Conservation (phyloP, 2,329 filamentous ascomycete species). For the Metarhizium humberi region DNA sequence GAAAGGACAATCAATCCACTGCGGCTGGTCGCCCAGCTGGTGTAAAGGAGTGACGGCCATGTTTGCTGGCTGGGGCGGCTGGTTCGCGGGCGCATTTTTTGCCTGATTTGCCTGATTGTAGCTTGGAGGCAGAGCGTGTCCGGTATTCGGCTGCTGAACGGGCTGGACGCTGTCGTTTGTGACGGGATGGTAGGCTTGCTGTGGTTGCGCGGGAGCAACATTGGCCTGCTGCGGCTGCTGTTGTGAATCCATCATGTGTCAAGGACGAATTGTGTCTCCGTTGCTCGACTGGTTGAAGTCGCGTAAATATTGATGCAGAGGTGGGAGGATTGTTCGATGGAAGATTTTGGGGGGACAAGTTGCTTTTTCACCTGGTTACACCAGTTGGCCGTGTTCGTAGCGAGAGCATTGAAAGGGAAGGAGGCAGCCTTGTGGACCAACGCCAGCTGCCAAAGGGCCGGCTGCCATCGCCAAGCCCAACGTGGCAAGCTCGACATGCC, state of each 20-base stretch:
- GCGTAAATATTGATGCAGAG: background rate
- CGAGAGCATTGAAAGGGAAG: too few species aligned
- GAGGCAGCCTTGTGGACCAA: too few species aligned
- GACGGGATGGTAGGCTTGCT: background rate
- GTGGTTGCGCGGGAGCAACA: background rate
- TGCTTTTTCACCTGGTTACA: too few species aligned
- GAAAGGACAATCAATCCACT: constrained; percentile 22
- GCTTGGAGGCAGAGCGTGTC: background rate
- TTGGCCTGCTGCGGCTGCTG: background rate
- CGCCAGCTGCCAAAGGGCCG: too few species aligned
- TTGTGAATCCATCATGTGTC: background rate
- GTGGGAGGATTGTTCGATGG: background rate
- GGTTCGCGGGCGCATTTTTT: constrained; percentile 1
- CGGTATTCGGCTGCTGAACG: background rate
- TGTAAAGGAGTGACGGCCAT: constrained; percentile 11
- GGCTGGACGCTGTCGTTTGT: background rate
- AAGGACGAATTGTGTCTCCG: background rate
- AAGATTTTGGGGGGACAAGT: background rate
- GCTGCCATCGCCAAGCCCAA: too few species aligned
- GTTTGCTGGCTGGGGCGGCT: background rate
- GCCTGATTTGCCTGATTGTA: constrained; percentile 1
- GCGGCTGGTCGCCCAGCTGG: constrained; percentile 13
- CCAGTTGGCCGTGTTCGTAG: too few species aligned
- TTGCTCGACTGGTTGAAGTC: background rate
- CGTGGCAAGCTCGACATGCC: too few species aligned